Percentiles rank a stretch among this genome's conserved stretches.
These are phyloP conservation scores for Cutaneotrichosporon curvatum DNA, from an alignment of 1,284 basidiomycete genomes.

Conservation along the genomic window DNA sequence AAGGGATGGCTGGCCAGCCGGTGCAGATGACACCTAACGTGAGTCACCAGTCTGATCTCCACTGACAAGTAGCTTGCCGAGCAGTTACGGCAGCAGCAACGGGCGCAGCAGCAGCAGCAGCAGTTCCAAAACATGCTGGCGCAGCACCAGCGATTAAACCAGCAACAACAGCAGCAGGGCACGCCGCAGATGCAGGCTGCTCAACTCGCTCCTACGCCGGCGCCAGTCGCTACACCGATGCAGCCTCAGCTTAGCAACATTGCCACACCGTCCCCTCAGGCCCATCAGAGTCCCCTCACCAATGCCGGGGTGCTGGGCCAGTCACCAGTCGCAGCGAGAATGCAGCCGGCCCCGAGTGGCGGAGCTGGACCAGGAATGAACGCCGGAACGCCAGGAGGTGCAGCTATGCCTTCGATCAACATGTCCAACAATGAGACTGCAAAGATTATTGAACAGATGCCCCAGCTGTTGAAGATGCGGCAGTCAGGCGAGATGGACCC, in stretches of 20 bases:
- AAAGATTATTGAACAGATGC: conserved; percentile 15
- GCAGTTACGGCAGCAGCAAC: conserved; percentile 4
- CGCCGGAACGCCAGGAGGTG: conserved; percentile 6
- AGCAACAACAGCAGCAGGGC: conserved; percentile 10
- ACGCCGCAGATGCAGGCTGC: conserved; percentile 10
- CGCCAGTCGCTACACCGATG: conserved; percentile 10
- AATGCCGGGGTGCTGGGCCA: conserved; percentile 11
- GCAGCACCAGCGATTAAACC: conserved; percentile 12
- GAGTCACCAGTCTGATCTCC: background rate
- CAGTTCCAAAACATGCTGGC: conserved; percentile 15
- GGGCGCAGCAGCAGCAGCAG: conserved; percentile 14
- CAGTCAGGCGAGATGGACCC: conserved; percentile 13
- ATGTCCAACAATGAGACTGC: conserved; percentile 12
- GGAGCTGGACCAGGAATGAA: conserved; percentile 12
- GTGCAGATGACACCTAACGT: conserved; percentile 17
- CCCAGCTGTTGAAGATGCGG: conserved; percentile 15
- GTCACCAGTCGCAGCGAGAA: conserved; percentile 15
- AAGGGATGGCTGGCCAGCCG: conserved; percentile 11
- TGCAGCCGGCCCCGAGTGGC: conserved; percentile 16
- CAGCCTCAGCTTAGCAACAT: conserved; percentile 2
- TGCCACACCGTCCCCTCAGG: conserved; percentile 14
- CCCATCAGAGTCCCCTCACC: conserved; percentile 14
- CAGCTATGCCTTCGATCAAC: background rate
- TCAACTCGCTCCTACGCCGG: conserved; percentile 6
- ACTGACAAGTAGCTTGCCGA: conserved; percentile 1